These are phyloP conservation scores for Incumbomyces lentus DNA, from an alignment of 2,329 filamentous ascomycete genomes.

Conservation along the genomic window DNA sequence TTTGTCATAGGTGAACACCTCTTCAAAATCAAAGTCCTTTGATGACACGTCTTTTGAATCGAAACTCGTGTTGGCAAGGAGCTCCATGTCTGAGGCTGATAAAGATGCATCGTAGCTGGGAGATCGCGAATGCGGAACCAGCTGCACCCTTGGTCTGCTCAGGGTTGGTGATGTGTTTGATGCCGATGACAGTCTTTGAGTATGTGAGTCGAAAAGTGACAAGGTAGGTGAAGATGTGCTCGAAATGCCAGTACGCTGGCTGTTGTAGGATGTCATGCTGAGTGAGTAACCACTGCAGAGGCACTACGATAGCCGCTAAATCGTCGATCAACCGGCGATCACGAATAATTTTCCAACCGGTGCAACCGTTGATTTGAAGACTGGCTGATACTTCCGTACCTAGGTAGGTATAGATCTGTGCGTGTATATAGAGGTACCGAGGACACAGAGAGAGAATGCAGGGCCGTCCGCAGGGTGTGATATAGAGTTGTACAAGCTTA, in stretches of 20 bases:
- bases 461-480: too few species aligned
- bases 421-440: too few species aligned
- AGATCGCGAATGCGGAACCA: conserved; percentile 17
- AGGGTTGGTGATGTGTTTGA: conserved; percentile 6
- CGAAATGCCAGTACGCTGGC: conserved; percentile 8
- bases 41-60: conserved; percentile 20
- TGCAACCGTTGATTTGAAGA: too few species aligned
- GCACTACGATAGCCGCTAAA: too few species aligned
- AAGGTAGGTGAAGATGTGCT: conserved; percentile 11
- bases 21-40: conserved; percentile 21
- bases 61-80: conserved; percentile 16
- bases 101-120: conserved; percentile 19
- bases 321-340: too few species aligned
- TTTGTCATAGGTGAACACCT: conserved; percentile 22
- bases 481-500: too few species aligned
- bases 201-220: conserved; percentile 3
- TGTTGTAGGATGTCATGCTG: conserved; percentile 12
- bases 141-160: conserved; percentile 15
- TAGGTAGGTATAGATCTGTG: too few species aligned
- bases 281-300: neutral
- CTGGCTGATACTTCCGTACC: too few species aligned
- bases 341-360: too few species aligned
- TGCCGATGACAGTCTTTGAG: neutral
- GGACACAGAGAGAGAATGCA: too few species aligned
- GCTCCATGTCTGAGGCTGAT: conserved; percentile 15